Base-by-base conservation (phyloP, 1,139 yeast species). In the Oligophagozyma castellii region DNA sequence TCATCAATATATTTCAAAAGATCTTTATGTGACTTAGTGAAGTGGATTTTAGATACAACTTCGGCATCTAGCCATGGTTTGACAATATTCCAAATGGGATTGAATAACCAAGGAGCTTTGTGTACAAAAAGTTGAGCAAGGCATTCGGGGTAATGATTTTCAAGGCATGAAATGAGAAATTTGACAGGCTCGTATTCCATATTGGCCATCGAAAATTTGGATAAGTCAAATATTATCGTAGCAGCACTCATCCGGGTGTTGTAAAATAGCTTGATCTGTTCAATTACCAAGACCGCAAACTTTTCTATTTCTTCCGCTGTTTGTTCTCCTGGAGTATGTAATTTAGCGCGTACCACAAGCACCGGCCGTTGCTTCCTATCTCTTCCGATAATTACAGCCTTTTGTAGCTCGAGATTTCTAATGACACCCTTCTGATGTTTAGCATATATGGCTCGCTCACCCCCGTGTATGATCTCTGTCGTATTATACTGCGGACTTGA, bases 101-200 rank as follows among this genome's bases (percentile, higher is more conserved):
- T 68, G 60, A 81, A 81, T 25, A 81, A 66, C 89, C 92, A 78
- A 5, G 94, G 94, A 0, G 93, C 93, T 41, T 76, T 75, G 56
- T 81, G 92, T 37, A 81, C 71, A 45, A 78, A 62, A 30, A 81
- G 56, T 32, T 68, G 68, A 14, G 89, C 89, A 27, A 81, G 63
- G 31, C 76, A 71, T 54, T 81, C 94, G 2, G 94, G 93, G 50
- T 80, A 81, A 49, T 79, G 81, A 1, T 81, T 81, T 57, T 81
- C 93, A 48, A 81, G 78, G 34, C 79, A 70, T 33, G 67, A 63
- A 34, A 78, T 70, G 55, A 81, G 66, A 53, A 76, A 80, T 53
- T 76, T 76, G 30, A 80, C 81, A 4, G 89, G 80, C 5, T 67
- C 62, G 44, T 77, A 76, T 53, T 81, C 94, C 76, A 81, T 80